Conservation (phyloP, 495 filamentous ascomycete genomes). For the Hyaloscypha finlandica region DNA sequence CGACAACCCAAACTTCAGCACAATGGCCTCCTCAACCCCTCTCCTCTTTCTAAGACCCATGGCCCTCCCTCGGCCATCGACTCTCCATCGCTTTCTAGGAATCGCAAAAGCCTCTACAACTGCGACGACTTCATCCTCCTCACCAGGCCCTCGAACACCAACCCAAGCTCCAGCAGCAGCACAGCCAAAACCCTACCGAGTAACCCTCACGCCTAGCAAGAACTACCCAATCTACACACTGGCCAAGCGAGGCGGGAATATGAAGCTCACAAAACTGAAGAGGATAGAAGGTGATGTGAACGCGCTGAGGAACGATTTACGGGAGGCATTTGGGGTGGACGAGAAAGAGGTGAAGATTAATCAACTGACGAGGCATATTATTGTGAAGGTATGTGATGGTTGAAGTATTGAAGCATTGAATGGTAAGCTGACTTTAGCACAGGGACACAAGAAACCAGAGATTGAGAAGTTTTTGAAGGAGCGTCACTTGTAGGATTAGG, state of each 20-base stretch:
- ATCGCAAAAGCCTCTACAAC: constrained; percentile 30
- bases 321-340: constrained; percentile 44
- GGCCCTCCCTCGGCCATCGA: constrained; percentile 33
- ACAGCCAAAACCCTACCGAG: constrained; percentile 61
- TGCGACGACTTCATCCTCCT: constrained; percentile 6
- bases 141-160: constrained; percentile 5
- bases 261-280: constrained; percentile 72
- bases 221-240: constrained; percentile 80
- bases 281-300: constrained; percentile 73
- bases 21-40: constrained; percentile 17
- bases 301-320: constrained; percentile 54
- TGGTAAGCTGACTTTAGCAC: background rate
- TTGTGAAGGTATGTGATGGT: constrained; percentile 56
- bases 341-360: constrained; percentile 53
- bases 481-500: constrained; percentile 16
- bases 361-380: constrained; percentile 61
- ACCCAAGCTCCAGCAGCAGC: background rate
- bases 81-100: constrained; percentile 41
- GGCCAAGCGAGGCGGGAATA: constrained; percentile 74
- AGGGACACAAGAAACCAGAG: constrained; percentile 38
- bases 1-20: background rate
- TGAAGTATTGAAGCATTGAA: background rate
- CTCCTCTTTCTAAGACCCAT: constrained; percentile 35
- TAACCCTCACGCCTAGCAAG: constrained; percentile 68
- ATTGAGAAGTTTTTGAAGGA: constrained; percentile 38